These are phyloP conservation scores for Lecanicillium sp. DNA, from an alignment of 2,329 filamentous ascomycete genomes.

Conservation along the genomic window DNA sequence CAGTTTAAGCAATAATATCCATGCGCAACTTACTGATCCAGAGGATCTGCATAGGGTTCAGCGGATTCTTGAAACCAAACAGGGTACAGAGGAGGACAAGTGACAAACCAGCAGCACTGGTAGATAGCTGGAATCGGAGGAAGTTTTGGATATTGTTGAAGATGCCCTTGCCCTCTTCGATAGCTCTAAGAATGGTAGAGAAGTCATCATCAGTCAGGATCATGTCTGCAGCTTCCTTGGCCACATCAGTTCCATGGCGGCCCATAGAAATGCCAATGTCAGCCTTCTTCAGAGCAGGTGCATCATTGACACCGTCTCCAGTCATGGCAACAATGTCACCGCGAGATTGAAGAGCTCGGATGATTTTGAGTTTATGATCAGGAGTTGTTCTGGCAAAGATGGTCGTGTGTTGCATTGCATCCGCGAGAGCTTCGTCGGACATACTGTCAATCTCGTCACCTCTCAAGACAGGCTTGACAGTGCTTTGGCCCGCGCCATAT, in stretches of 20 bases:
- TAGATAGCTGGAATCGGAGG: constrained; percentile 95
- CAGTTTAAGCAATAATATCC: neutral
- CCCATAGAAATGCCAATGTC: constrained; percentile 99
- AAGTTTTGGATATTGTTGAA: constrained; percentile 99
- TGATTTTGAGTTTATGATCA: constrained; percentile 97
- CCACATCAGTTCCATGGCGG: constrained; percentile 87
- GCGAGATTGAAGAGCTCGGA: constrained; percentile 80
- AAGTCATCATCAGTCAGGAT: constrained; percentile 87
- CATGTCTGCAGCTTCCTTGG: constrained; percentile 94
- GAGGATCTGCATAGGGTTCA: constrained; percentile 99
- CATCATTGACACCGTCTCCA: constrained; percentile 95
- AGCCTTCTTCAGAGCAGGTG: constrained; percentile 90
- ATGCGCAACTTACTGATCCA: constrained; percentile 83
- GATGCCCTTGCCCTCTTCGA: constrained; percentile 98
- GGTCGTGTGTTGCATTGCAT: constrained; percentile 80
- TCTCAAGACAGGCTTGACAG: constrained; percentile 66
- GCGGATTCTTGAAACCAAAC: constrained; percentile 86
- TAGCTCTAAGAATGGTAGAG: constrained; percentile 85
- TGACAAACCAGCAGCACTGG: constrained; percentile 86
- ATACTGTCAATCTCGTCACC: constrained; percentile 93
- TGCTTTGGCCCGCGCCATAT: constrained; percentile 48
- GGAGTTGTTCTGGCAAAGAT: constrained; percentile 96
- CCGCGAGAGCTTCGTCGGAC: constrained; percentile 76
- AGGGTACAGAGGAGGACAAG: constrained; percentile 89
- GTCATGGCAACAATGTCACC: constrained; percentile 99